Evolutionary conservation across 371 early-diverging fungal species (phyloP), one percentile per base, ranked within the genome.

Genomic region (Syncephalis plumigaleata): DNA sequence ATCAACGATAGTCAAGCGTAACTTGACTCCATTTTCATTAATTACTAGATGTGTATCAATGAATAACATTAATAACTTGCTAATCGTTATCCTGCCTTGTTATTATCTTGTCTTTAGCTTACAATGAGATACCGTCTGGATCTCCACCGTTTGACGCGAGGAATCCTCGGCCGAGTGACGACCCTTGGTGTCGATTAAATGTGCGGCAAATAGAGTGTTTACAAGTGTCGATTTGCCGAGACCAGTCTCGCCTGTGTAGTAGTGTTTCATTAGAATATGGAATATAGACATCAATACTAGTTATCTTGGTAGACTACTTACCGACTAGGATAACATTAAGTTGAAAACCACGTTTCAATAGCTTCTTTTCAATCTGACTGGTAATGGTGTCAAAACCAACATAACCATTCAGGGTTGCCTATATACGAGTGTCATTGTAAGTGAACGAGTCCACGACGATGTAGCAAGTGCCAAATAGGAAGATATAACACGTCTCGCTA

Each of bases 191-290:
- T 88, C 85, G 53, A 86, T 77, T 54, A 88, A 68, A 49, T 88
- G 87, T 22, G 81, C 73, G 37, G 87, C 77, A 63, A 87, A 87
- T 51, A 84, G 72, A 51, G 98, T 94, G 75, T 96, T 97, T 59
- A 98, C 80, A 48, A 99, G 73, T 25, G 98, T 99, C 9, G 97
- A 90, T 67, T 98, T 94, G 52, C 99, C 99, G 50, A 98, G 71
- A 20, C 98, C 98, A 48, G 91, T 84, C 78, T 95, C 92, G 49
- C 97, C 91, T 80, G 55, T n/a, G n/a, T n/a, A n/a, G n/a, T n/a
- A n/a, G n/a, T n/a, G 53, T 36, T 49, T 5, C 48, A 42, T 16
- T 26, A 48, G 36, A 36, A 38, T 5, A 46, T 20, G 21, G 22
- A 18, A 21, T 37, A 38, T 13, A 36, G 11, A 37, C 17, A 47